Evolutionary conservation across 176 grass and related monocot genomes (phyloP).

Genomic region (Chloris gayana): DNA sequence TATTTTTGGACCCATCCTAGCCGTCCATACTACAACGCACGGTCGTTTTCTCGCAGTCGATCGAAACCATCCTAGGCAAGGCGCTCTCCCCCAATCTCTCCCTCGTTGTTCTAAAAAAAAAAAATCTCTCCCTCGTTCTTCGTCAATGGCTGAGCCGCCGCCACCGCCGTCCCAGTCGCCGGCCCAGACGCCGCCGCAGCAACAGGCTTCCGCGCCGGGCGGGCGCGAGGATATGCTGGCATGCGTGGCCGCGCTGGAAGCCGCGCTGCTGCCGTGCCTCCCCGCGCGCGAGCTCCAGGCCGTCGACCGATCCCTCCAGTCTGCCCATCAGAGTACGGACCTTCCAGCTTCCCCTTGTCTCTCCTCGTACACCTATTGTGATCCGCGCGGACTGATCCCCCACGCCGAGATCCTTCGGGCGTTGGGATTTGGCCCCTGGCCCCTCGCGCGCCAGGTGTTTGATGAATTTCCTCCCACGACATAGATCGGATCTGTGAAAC

Average conservation of each 20-base stretch:
- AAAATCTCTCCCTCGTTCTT: background rate
- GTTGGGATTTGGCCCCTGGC: background rate
- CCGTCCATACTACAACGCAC: slow-evolving; percentile 6
- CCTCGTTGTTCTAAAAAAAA: too few relatives aligned
- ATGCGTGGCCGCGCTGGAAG: slow-evolving; percentile 77
- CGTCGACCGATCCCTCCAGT: slow-evolving; percentile 94
- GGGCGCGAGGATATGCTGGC: slow-evolving; percentile 74
- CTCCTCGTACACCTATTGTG: background rate
- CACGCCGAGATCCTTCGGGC: background rate
- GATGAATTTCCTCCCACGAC: slow-evolving; percentile 2
- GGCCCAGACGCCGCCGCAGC: slow-evolving; percentile 12
- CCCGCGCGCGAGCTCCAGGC: slow-evolving; percentile 93
- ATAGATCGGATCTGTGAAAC: background rate
- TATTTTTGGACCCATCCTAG: background rate
- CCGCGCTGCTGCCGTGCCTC: slow-evolving; percentile 88
- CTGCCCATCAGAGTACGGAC: slow-evolving; percentile 80
- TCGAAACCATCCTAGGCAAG: background rate
- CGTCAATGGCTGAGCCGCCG: slow-evolving; percentile 44
- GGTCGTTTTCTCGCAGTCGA: background rate
- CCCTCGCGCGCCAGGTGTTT: slow-evolving; percentile 7
- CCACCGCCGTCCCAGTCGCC: slow-evolving; percentile 21
- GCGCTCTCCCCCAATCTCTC: background rate
- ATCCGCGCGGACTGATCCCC: background rate
- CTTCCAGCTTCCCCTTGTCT: background rate
- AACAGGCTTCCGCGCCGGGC: slow-evolving; percentile 16